A percentile compares a stretch with the other conserved stretches of the same genome.
phyloP scores from a whole-genome alignment of 345 rosid genomes.

The Raphanus raphanistrum region DNA sequence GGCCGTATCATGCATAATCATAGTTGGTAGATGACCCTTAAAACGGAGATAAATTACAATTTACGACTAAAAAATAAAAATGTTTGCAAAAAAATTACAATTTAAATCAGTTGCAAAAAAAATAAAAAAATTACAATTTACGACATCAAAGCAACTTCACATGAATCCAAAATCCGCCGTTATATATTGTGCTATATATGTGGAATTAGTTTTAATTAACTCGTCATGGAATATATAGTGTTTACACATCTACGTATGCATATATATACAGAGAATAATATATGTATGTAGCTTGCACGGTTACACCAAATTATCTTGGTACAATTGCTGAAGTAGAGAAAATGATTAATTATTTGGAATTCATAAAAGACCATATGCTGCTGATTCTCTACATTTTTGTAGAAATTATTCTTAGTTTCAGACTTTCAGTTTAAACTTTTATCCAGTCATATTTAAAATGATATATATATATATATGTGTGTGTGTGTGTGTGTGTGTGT shows the following conservation, averaged over 20 bases:
- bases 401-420: neutral
- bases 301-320: neutral
- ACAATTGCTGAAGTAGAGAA: neutral
- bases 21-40: neutral
- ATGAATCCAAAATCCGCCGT: conserved; percentile 28
- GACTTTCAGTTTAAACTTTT: neutral
- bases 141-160: conserved; percentile 19
- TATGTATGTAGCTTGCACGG: neutral
- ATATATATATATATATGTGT: neutral
- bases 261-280: neutral
- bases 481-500: neutral
- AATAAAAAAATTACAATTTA: neutral
- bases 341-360: neutral
- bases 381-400: neutral
- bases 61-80: too few relatives aligned
- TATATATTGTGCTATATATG: conserved; percentile 10
- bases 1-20: conserved; percentile 3
- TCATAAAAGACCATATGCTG: neutral
- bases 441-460: neutral
- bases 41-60: neutral
- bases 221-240: neutral
- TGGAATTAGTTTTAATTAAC: neutral
- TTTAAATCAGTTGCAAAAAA: too few relatives aligned
- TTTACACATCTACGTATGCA: neutral
- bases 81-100: neutral